A percentile compares a stretch with the other conserved stretches of the same genome.
phyloP scores from a whole-genome alignment of 345 rosid species.

The Lepidium sativum region DNA sequence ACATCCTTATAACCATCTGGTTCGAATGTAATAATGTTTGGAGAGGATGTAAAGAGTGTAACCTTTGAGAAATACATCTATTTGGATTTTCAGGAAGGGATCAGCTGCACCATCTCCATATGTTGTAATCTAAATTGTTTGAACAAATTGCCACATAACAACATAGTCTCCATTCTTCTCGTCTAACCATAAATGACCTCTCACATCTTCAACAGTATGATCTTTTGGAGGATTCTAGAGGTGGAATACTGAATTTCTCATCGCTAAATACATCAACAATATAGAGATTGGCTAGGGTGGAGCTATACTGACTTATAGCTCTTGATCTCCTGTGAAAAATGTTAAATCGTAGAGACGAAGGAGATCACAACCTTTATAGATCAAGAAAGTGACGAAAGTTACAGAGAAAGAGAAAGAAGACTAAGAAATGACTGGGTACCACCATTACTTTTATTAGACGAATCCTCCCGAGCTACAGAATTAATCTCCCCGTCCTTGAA shows the following conservation, averaged over 20 bases:
- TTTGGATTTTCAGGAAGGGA: neutral
- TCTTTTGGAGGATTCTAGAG: no score
- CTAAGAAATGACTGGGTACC: conserved; percentile 19
- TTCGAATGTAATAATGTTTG: no score
- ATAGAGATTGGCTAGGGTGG: no score
- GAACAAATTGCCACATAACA: neutral
- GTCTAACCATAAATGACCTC: neutral
- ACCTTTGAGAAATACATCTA: neutral
- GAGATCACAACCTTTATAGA: no score
- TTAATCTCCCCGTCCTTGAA: conserved; percentile 41
- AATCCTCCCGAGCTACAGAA: conserved; percentile 31
- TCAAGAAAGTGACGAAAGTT: no score
- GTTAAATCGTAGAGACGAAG: no score
- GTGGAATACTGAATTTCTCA: no score
- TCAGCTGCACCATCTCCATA: neutral
- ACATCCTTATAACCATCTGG: no score
- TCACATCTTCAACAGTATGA: neutral
- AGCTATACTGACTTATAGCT: no score
- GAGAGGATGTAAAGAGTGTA: neutral
- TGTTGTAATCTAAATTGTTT: neutral
- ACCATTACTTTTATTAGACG: conserved; percentile 20
- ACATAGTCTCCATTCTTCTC: neutral
- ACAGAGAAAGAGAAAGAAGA: no score
- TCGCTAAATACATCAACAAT: no score
- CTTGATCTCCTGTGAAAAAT: no score